Evolutionary conservation across 2,329 filamentous ascomycete genomes (phyloP).

Genomic region (Ophiostoma populinum): DNA sequence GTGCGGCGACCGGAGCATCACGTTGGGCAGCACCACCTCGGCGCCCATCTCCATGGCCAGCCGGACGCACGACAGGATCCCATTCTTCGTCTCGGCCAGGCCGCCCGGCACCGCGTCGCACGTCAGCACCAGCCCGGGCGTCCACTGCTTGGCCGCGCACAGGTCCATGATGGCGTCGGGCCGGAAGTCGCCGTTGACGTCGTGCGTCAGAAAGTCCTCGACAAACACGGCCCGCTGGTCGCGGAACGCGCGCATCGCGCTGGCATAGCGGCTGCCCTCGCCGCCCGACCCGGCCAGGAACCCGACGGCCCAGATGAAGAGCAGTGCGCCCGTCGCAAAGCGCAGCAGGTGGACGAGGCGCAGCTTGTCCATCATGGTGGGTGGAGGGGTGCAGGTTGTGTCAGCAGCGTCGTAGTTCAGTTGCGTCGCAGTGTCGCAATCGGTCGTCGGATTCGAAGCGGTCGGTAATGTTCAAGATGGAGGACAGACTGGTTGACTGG

Average conservation of each 20-base stretch:
- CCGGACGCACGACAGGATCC: conserved; percentile 26
- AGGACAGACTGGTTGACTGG: no score
- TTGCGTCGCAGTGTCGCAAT: no score
- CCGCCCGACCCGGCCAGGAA: conserved; percentile 11
- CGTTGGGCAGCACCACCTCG: conserved; percentile 21
- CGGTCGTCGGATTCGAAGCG: no score
- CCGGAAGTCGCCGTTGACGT: conserved; percentile 18
- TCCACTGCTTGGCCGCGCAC: conserved; percentile 23
- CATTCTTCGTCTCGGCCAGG: conserved; percentile 26
- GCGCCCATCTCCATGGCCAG: conserved; percentile 29
- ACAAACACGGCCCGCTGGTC: conserved; percentile 19
- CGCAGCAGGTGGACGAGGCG: conserved; percentile 15
- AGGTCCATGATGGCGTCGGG: conserved; percentile 16
- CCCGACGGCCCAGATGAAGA: conserved; percentile 14
- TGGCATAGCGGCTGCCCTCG: conserved; percentile 4
- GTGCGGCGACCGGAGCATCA: conserved; percentile 17
- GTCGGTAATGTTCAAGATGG: no score
- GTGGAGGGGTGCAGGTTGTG: not conserved
- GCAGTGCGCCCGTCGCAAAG: conserved; percentile 11
- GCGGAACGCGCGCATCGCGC: conserved; percentile 16
- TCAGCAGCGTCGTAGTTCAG: no score
- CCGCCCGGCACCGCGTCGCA: conserved; percentile 26
- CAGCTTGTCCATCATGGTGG: conserved; percentile 14
- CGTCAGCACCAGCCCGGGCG: conserved; percentile 23
- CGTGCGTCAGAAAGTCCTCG: conserved; percentile 18